Evolutionary conservation across 495 filamentous ascomycete species (phyloP).

Genomic region (Pyrenopolyporus hunteri): DNA sequence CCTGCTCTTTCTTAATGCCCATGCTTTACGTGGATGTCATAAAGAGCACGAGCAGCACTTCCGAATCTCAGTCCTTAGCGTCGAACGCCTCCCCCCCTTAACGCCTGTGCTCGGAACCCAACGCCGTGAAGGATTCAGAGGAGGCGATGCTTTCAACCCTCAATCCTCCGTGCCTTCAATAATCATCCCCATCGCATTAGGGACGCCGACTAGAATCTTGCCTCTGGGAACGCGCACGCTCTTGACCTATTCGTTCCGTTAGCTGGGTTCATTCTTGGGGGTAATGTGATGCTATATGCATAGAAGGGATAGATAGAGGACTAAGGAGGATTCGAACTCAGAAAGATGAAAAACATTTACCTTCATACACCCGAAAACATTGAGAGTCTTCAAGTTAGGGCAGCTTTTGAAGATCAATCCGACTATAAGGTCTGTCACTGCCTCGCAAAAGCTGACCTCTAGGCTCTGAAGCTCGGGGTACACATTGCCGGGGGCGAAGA

Average conservation of each 20-base stretch:
- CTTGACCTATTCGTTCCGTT: slow-evolving; percentile 50
- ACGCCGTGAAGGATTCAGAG: background rate
- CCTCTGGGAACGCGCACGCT: slow-evolving; percentile 73
- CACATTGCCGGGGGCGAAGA: slow-evolving; percentile 62
- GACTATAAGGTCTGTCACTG: slow-evolving; percentile 75
- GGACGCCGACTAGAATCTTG: slow-evolving; percentile 78
- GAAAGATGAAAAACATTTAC: slow-evolving; percentile 7
- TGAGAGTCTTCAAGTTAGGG: slow-evolving; percentile 71
- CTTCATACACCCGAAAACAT: slow-evolving; percentile 86
- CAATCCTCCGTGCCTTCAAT: slow-evolving; percentile 53
- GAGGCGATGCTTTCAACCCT: background rate
- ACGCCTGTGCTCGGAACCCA: background rate
- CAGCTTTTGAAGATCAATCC: slow-evolving; percentile 76
- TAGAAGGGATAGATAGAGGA: background rate
- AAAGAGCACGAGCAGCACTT: background rate
- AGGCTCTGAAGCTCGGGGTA: slow-evolving; percentile 73
- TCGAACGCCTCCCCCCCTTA: background rate
- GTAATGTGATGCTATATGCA: background rate
- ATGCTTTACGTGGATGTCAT: background rate
- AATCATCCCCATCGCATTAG: slow-evolving; percentile 66
- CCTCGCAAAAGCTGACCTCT: slow-evolving; percentile 78
- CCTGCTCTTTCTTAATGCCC: background rate
- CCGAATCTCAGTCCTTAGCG: too few species aligned
- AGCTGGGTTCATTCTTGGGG: slow-evolving; percentile 3
- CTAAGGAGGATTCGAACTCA: background rate